Evolutionary conservation across 441 rosid species (phyloP).

Genomic region (Croton laevigatus): DNA sequence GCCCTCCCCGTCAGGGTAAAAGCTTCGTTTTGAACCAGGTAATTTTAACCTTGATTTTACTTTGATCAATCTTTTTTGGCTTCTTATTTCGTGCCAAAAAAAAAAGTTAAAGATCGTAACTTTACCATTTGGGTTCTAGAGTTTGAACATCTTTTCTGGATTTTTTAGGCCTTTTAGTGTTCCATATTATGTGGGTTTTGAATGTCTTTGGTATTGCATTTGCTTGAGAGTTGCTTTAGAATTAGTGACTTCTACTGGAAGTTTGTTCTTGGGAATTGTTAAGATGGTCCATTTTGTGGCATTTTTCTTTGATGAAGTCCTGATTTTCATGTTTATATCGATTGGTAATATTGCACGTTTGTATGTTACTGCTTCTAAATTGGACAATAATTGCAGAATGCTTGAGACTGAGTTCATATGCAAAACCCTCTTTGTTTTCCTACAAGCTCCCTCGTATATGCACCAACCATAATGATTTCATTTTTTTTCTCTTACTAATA

Average conservation of each 20-base stretch:
- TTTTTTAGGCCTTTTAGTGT: neutral
- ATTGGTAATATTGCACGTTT: neutral
- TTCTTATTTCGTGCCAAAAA: neutral
- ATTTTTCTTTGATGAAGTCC: neutral
- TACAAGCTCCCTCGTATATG: neutral
- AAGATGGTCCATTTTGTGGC: neutral
- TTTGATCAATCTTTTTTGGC: neutral
- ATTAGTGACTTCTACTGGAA: neutral
- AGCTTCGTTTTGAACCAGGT: conserved; percentile 91
- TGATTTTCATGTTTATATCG: neutral
- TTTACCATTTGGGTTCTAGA: neutral
- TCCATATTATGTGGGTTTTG: neutral
- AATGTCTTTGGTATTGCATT: neutral
- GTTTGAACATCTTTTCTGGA: neutral
- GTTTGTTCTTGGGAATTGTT: neutral
- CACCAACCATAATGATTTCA: neutral
- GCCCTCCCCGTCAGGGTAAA: conserved; percentile 90
- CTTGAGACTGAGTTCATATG: neutral
- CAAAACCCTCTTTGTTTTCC: neutral
- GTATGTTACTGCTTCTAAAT: neutral
- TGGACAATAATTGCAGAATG: neutral
- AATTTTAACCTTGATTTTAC: conserved; percentile 3
- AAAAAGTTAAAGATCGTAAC: neutral
- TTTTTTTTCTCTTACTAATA: neutral
- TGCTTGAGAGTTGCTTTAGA: neutral